Evolutionary conservation across 164 flowering plant species (phyloP), one percentile per base, ranked within the genome.

Genomic region (Sedum album): DNA sequence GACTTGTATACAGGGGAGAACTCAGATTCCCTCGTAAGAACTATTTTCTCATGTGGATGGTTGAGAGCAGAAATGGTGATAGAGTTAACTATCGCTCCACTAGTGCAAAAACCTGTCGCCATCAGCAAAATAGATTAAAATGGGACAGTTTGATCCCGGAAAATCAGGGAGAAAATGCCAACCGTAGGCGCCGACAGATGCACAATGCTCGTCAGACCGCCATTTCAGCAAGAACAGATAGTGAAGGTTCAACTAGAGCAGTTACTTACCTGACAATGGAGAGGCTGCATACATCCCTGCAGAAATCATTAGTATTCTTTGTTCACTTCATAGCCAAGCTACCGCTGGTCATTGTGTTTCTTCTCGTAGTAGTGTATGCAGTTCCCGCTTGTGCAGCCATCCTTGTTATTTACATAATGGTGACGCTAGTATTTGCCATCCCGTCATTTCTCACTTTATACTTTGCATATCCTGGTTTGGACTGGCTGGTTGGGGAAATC

Each of bases 401-500:
- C 75, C 74, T 93, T 74, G 85, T 83, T 60, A 65, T 93, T 80
- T 90, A 90, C 83, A 71, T 89, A 23, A 81, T 93, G 44, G 71
- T 90, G 72, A 88, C 97, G 0, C 73, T 93, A 71, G 73, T 89
- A 44, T 85, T 93, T 71, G 98, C 97, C 20, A 46, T 93, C 31
- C 97, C 97, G 14, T 93, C 97, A 0, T 84, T 86, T 70, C 90
- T 93, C 71, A 73, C 90, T 28, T 71, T 93, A 72, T 93, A 91
- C 82, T 89, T 90, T 69, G 83, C 98, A 21, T 93, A 89, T 72
- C 98, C 98, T 31, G 80, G 86, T 71, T 75, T 93, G 84, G 97
- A 93, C 79, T 93, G 98, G 98, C 88, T 90, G 71, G 90, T 89
- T 30, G 85, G 89, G 76, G 96, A 90, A 77, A 90, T 93, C 69